These are phyloP conservation scores for Pulchroboletus neoregius DNA, from an alignment of 1,284 basidiomycete species.

Conservation along the genomic window DNA sequence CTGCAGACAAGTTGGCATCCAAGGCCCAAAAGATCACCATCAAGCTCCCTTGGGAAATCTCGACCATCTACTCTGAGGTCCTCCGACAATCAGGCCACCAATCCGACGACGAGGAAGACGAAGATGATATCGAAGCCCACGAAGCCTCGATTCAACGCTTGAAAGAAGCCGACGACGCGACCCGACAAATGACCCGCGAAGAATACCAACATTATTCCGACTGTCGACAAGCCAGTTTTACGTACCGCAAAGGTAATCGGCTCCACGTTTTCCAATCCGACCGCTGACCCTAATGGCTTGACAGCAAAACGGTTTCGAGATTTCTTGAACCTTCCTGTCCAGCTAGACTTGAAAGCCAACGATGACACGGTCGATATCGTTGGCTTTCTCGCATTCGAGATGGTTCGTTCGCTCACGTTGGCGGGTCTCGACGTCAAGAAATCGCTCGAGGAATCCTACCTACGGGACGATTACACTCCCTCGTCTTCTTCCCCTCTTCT, in stretches of 20 bases:
- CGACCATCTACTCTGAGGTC: slow-evolving; percentile 87
- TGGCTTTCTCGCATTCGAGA: slow-evolving; percentile 95
- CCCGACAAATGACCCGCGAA: slow-evolving; percentile 92
- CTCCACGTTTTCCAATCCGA: not conserved
- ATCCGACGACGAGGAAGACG: slow-evolving; percentile 91
- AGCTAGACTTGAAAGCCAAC: slow-evolving; percentile 87
- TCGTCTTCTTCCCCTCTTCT: slow-evolving; percentile 48
- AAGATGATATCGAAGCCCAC: slow-evolving; percentile 94
- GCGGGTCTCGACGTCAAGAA: slow-evolving; percentile 82
- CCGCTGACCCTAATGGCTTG: not conserved
- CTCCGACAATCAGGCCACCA: slow-evolving; percentile 67
- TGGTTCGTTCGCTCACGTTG: slow-evolving; percentile 89
- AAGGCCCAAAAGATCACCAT: slow-evolving; percentile 93
- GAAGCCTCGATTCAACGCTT: slow-evolving; percentile 88
- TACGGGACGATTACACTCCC: slow-evolving; percentile 57
- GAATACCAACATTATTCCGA: slow-evolving; percentile 98
- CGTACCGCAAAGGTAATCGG: slow-evolving; percentile 81
- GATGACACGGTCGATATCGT: slow-evolving; percentile 97
- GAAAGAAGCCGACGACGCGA: slow-evolving; percentile 94
- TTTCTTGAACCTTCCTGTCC: slow-evolving; percentile 86
- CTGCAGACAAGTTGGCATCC: slow-evolving; percentile 69
- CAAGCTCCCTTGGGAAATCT: slow-evolving; percentile 95
- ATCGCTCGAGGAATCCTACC: slow-evolving; percentile 67
- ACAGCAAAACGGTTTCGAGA: slow-evolving; percentile 92
- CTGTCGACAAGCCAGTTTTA: slow-evolving; percentile 95